Percentiles rank a stretch among this genome's conserved stretches.
phyloP scores from a whole-genome alignment of 2,329 filamentous ascomycete species.

The Pseudocercospora eumusae region DNA sequence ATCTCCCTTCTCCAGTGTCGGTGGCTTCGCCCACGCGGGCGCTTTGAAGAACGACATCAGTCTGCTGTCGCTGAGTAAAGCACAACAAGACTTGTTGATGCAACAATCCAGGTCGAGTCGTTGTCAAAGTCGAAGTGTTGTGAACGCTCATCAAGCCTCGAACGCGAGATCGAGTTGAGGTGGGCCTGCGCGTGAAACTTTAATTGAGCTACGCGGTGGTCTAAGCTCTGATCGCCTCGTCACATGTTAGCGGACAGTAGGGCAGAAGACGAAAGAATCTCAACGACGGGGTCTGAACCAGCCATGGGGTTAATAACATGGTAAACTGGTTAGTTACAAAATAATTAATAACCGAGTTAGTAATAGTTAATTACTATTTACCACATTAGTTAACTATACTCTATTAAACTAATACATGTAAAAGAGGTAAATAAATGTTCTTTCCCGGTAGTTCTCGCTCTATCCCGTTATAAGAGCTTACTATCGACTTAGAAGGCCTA shows the following conservation, averaged over 20 bases:
- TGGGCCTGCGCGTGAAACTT: neutral
- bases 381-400: too few relatives aligned
- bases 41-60: slow-evolving; percentile 39
- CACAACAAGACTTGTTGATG: neutral
- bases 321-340: too few relatives aligned
- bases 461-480: too few relatives aligned
- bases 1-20: slow-evolving; percentile 15
- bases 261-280: neutral
- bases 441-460: too few relatives aligned
- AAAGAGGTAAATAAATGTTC: too few relatives aligned
- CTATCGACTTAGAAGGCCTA: too few relatives aligned
- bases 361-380: too few relatives aligned
- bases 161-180: neutral
- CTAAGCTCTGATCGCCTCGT: neutral
- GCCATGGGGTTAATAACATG: too few relatives aligned
- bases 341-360: too few relatives aligned
- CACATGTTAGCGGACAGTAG: neutral
- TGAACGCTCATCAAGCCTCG: neutral
- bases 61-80: neutral
- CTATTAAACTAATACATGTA: too few relatives aligned
- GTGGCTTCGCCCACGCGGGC: slow-evolving; percentile 33
- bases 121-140: neutral
- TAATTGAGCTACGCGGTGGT: neutral
- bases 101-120: neutral
- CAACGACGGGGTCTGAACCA: too few relatives aligned